Evolutionary conservation across 768 basidiomycete species (phyloP).

Genomic region (Amanita exitialis): DNA sequence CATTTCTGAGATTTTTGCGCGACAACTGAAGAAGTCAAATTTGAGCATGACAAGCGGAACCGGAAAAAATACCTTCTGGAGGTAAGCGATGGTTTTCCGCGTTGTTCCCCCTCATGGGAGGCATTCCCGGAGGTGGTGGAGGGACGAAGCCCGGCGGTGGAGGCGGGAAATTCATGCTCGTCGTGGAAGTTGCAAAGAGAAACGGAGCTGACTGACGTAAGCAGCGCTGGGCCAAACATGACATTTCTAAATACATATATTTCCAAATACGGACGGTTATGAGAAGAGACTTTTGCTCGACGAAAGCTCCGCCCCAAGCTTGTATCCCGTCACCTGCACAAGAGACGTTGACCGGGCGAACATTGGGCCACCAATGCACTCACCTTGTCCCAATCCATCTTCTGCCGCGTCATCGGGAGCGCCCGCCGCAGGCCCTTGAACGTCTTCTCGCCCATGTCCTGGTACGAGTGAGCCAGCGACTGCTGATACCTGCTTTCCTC

Average conservation of each 20-base stretch:
- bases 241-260: background rate
- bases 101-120: constrained; percentile 20
- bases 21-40: constrained; percentile 36
- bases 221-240: constrained; percentile 22
- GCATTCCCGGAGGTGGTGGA: constrained; percentile 46
- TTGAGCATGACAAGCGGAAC: constrained; percentile 1
- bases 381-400: constrained; percentile 95
- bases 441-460: constrained; percentile 85
- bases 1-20: constrained; percentile 94
- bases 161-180: constrained; percentile 48
- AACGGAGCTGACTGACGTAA: constrained; percentile 33
- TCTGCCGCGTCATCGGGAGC: constrained; percentile 85
- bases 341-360: background rate
- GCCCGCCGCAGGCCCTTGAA: constrained; percentile 89
- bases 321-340: constrained; percentile 43
- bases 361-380: constrained; percentile 9
- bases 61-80: constrained; percentile 30
- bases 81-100: constrained; percentile 33
- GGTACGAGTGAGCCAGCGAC: constrained; percentile 73
- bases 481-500: constrained; percentile 77
- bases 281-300: constrained; percentile 51
- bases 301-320: constrained; percentile 67
- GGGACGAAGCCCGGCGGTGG: constrained; percentile 44
- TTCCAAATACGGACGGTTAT: constrained; percentile 3
- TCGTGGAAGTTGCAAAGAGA: constrained; percentile 22